These are phyloP conservation scores for Solanum neorickii DNA, from an alignment of 257 asterid species.

Conservation along the genomic window DNA sequence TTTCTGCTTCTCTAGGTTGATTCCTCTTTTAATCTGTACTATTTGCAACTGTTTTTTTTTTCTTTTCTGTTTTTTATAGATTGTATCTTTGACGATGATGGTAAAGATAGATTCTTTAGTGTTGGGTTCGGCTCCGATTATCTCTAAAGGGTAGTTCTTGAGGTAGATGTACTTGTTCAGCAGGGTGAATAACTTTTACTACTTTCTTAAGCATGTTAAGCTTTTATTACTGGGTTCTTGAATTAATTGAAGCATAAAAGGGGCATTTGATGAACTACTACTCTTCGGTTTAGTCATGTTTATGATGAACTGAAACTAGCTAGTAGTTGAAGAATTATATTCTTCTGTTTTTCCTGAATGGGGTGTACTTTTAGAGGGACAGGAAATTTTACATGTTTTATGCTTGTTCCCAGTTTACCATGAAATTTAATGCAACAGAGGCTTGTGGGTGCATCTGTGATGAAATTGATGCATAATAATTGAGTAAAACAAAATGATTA, in stretches of 20 bases:
- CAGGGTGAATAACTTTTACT: not conserved
- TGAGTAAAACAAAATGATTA: not conserved
- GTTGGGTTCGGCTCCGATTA: not conserved
- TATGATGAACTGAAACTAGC: not conserved
- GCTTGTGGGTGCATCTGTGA: not conserved
- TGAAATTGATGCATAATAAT: not conserved
- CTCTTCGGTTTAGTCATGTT: not conserved
- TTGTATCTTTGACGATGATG: not conserved
- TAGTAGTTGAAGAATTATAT: not conserved
- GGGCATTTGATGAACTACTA: not conserved
- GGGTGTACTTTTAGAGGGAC: not conserved
- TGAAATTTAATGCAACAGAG: not conserved
- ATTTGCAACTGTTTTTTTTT: not conserved
- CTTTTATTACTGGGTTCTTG: not conserved
- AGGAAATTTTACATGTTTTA: not conserved
- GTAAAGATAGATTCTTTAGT: not conserved
- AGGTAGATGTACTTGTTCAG: not conserved
- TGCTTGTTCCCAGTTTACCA: not conserved
- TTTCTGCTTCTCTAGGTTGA: slow-evolving; percentile 24
- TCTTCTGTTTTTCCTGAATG: not conserved
- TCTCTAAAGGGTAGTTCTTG: not conserved
- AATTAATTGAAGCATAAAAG: not conserved
- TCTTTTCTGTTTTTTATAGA: not conserved
- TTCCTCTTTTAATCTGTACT: not conserved
- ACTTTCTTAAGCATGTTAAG: not conserved